phyloP scores from a whole-genome alignment of 192 early-diverging fungal genomes.

The Coemansia sp. region DNA sequence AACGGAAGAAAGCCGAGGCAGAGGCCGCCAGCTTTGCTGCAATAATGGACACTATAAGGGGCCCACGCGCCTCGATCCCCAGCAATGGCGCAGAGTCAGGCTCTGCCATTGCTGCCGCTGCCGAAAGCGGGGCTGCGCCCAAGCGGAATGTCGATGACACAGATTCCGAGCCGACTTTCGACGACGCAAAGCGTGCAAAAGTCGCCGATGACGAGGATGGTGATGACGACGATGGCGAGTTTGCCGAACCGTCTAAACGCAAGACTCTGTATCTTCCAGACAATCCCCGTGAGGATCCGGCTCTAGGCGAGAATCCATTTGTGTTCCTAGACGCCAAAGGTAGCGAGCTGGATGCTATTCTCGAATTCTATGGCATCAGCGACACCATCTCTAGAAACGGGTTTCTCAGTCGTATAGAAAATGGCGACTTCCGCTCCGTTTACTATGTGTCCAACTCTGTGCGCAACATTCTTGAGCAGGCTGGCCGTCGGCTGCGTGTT shows the following conservation, averaged over 20 bases:
- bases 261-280: slow-evolving; percentile 40
- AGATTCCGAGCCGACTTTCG: slow-evolving; percentile 13
- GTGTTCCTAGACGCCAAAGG: slow-evolving; percentile 68
- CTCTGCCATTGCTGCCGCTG: background rate
- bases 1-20: slow-evolving; percentile 32
- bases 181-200: slow-evolving; percentile 13
- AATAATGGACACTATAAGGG: background rate
- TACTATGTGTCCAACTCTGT: slow-evolving; percentile 88
- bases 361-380: slow-evolving; percentile 76
- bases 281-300: slow-evolving; percentile 50
- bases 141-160: slow-evolving; percentile 5
- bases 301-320: slow-evolving; percentile 82
- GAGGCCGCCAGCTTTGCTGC: slow-evolving; percentile 4
- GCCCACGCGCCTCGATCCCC: background rate
- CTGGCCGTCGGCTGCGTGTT: slow-evolving; percentile 61
- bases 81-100: background rate
- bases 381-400: slow-evolving; percentile 74
- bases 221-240: background rate
- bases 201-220: slow-evolving; percentile 14
- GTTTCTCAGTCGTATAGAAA: slow-evolving; percentile 87
- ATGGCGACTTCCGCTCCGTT: slow-evolving; percentile 65
- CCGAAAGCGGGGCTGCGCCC: background rate
- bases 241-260: background rate
- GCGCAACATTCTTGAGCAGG: slow-evolving; percentile 69
- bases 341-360: slow-evolving; percentile 63